Conservation (phyloP, 495 filamentous ascomycete species). For the Tricharina praecox region DNA sequence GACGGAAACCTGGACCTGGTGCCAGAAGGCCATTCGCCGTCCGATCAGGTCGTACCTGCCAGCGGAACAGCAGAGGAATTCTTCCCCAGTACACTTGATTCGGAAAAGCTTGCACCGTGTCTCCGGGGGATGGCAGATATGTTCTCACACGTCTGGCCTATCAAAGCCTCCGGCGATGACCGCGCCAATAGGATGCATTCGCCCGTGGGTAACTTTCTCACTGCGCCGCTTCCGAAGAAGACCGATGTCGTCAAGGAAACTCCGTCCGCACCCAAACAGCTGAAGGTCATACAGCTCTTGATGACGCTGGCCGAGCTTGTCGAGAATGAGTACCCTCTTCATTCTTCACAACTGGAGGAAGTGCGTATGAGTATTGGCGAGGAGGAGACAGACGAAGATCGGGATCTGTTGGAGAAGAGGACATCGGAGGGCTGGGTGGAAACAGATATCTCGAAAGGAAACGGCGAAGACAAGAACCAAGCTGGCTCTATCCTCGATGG, state of each 20-base stretch:
- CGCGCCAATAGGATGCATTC: slow-evolving; percentile 66
- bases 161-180: slow-evolving; percentile 68
- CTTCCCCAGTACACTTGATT: slow-evolving; percentile 49
- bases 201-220: slow-evolving; percentile 61
- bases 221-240: slow-evolving; percentile 45
- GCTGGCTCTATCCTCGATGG: slow-evolving; percentile 70
- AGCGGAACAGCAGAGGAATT: slow-evolving; percentile 36
- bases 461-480: slow-evolving; percentile 56
- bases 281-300: slow-evolving; percentile 60
- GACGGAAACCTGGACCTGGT: slow-evolving; percentile 40
- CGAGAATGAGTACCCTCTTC: slow-evolving; percentile 64
- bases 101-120: slow-evolving; percentile 41
- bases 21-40: neutral
- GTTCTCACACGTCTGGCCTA: slow-evolving; percentile 77
- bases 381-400: slow-evolving; percentile 23
- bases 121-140: slow-evolving; percentile 60
- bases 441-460: slow-evolving; percentile 44
- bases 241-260: slow-evolving; percentile 23
- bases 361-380: neutral
- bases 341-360: slow-evolving; percentile 44
- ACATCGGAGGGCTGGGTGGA: slow-evolving; percentile 65
- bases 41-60: neutral
- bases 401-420: slow-evolving; percentile 28
- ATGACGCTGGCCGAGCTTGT: slow-evolving; percentile 52
- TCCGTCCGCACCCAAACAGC: slow-evolving; percentile 47